Evolutionary conservation across 2,329 filamentous ascomycete genomes (phyloP).

Genomic region (Pseudogymnoascus sp.): DNA sequence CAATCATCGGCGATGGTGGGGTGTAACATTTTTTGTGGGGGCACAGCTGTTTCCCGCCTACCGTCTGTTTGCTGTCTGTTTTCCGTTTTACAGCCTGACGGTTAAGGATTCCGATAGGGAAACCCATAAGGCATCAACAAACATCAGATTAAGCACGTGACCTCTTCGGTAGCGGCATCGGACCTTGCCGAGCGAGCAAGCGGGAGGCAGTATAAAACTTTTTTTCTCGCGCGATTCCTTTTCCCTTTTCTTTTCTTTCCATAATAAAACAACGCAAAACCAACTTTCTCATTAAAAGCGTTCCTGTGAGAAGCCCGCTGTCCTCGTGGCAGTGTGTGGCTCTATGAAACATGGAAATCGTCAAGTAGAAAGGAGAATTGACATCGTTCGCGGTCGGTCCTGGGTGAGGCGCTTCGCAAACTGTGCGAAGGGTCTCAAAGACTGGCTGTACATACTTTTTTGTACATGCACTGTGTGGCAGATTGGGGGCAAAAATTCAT

Average conservation of each 20-base stretch:
- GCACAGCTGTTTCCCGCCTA: neutral
- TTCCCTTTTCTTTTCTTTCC: conserved; percentile 12
- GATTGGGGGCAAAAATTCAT: neutral
- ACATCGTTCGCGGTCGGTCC: conserved; percentile 19
- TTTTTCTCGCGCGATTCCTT: neutral
- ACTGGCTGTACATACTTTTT: conserved; percentile 24
- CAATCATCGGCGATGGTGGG: conserved; percentile 6
- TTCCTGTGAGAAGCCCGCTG: conserved; percentile 25
- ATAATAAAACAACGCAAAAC: conserved; percentile 16
- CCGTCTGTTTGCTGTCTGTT: neutral
- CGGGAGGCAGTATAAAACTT: conserved; percentile 7
- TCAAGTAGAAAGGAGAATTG: conserved; percentile 26
- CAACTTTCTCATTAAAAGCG: conserved; percentile 25
- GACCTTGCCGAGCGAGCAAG: conserved; percentile 3
- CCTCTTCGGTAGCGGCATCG: neutral
- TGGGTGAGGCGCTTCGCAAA: conserved; percentile 25
- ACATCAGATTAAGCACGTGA: neutral
- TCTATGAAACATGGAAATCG: conserved; percentile 27
- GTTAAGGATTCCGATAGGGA: neutral
- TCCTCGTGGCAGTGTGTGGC: conserved; percentile 23
- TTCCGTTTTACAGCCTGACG: neutral
- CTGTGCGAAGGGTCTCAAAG: conserved; percentile 26
- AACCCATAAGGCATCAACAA: neutral
- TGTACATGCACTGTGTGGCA: conserved; percentile 19
- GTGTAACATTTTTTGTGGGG: conserved; percentile 8